phyloP scores from a whole-genome alignment of 257 asterid species.

The Asclepias syriaca region DNA sequence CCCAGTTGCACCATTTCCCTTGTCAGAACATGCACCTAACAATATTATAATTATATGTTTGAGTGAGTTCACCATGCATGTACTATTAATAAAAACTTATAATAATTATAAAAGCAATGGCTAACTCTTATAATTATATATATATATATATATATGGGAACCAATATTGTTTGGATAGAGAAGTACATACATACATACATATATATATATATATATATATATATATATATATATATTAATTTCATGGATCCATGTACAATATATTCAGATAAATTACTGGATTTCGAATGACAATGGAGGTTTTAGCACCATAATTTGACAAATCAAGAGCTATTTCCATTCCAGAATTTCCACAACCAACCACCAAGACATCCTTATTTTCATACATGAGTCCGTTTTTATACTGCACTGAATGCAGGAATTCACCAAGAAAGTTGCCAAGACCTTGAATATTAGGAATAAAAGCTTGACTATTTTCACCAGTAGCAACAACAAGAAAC shows the following conservation, averaged over 20 bases:
- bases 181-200: too few relatives aligned
- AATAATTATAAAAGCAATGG: too few relatives aligned
- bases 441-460: slow-evolving; percentile 35
- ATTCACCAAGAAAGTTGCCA: slow-evolving; percentile 30
- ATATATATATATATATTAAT: too few relatives aligned
- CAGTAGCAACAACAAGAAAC: slow-evolving; percentile 48
- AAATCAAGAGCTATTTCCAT: slow-evolving; percentile 69
- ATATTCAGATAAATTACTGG: slow-evolving; percentile 30
- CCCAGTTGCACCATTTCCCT: slow-evolving; percentile 35
- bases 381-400: slow-evolving; percentile 24
- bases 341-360: slow-evolving; percentile 71
- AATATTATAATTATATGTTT: too few relatives aligned
- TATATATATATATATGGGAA: too few relatives aligned
- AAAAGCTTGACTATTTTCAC: slow-evolving; percentile 40
- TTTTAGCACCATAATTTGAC: slow-evolving; percentile 33
- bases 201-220: too few relatives aligned
- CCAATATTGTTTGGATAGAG: not conserved
- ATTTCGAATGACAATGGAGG: slow-evolving; percentile 42
- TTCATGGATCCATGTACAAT: not conserved
- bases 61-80: too few relatives aligned
- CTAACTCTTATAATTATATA: too few relatives aligned
- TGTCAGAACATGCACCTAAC: slow-evolving; percentile 42
- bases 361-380: slow-evolving; percentile 33
- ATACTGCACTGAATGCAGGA: slow-evolving; percentile 37
- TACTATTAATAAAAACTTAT: too few relatives aligned